Conservation (phyloP, 2,329 filamentous ascomycete species). For the Paraphoma chrysanthemicola region DNA sequence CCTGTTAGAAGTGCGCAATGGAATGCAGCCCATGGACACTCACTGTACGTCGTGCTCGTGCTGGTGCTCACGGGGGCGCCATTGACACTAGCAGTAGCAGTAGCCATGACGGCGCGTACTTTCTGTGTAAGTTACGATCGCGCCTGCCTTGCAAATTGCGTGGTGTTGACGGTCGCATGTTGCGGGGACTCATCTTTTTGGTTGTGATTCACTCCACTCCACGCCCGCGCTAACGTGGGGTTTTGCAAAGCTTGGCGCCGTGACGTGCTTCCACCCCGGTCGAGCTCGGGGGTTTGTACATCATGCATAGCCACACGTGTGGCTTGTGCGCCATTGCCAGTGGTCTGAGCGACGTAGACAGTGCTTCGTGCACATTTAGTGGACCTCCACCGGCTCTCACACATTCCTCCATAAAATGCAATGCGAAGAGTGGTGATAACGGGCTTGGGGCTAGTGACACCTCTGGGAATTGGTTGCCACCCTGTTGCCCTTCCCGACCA, state of each 20-base stretch:
- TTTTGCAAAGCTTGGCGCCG: conserved; percentile 28
- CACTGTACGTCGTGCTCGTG: conserved; percentile 16
- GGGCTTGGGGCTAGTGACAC: conserved; percentile 61
- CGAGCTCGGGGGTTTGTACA: no score
- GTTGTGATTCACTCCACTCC: conserved; percentile 24
- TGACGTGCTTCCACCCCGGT: conserved; percentile 31
- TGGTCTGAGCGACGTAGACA: neutral
- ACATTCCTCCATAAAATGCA: conserved; percentile 43
- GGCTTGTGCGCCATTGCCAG: conserved; percentile 6
- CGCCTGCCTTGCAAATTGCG: conserved; percentile 17
- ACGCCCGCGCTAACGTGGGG: conserved; percentile 30
- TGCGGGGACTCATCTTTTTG: conserved; percentile 34
- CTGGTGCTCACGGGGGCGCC: conserved; percentile 25
- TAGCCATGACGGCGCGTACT: conserved; percentile 22
- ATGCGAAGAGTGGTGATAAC: conserved; percentile 61
- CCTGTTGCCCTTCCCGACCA: neutral
- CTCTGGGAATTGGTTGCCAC: conserved; percentile 73
- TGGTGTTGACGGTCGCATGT: conserved; percentile 20
- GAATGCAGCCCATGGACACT: conserved; percentile 8
- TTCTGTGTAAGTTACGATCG: conserved; percentile 10
- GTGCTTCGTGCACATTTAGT: no score
- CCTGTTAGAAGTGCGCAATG: conserved; percentile 18
- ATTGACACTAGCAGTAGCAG: conserved; percentile 9
- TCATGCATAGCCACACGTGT: conserved; percentile 8
- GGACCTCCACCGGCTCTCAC: no score